Conservation (phyloP, 176 grass and related monocot genomes). For the Oryza australiensis region DNA sequence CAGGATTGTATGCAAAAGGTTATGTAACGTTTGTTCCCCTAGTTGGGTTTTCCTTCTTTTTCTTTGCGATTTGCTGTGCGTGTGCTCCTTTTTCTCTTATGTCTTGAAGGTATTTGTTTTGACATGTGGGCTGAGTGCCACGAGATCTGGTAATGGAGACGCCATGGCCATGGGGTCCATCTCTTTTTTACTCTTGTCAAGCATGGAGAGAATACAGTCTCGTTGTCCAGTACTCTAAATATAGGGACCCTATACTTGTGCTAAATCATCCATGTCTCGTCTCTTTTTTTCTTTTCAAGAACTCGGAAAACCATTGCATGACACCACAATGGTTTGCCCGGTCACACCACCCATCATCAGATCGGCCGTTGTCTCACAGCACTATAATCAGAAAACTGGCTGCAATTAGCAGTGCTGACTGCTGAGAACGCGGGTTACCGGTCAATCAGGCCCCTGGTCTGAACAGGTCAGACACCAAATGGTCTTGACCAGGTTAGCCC, state of each 20-base stretch:
- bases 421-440: not conserved
- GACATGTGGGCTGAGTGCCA: not conserved
- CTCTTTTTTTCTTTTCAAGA: not conserved
- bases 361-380: not conserved
- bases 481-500: conserved; percentile 4
- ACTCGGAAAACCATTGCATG: not conserved
- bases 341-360: too few species aligned
- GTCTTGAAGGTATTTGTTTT: not conserved
- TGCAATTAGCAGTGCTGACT: not conserved
- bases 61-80: not conserved
- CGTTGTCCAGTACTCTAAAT: not conserved
- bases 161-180: not conserved
- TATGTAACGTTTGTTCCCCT: not conserved
- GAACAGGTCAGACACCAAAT: not conserved
- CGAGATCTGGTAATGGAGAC: not conserved
- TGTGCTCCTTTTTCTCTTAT: not conserved
- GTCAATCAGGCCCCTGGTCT: not conserved
- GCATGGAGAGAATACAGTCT: not conserved
- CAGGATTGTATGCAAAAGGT: not conserved
- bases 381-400: conserved; percentile 13
- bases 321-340: too few species aligned
- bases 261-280: not conserved
- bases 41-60: not conserved
- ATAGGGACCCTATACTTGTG: not conserved
- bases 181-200: not conserved